Percentiles rank a stretch among this genome's conserved stretches.
phyloP scores from a whole-genome alignment of 2,329 filamentous ascomycete species.

The Akanthomyces muscarius region DNA sequence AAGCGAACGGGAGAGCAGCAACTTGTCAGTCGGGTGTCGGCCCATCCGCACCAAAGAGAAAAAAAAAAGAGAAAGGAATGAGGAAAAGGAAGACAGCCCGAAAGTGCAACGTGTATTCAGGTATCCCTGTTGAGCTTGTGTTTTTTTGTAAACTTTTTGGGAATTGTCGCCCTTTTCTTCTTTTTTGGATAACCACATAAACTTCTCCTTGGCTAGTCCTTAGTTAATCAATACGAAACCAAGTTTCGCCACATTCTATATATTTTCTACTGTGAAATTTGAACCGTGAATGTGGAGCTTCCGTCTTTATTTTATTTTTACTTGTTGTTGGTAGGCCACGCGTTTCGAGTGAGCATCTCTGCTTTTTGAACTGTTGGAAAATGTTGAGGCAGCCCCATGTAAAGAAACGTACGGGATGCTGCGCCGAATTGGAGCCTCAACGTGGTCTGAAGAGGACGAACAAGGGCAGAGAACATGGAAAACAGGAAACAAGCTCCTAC shows the following conservation, averaged over 20 bases:
- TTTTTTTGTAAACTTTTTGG: slow-evolving; percentile 7
- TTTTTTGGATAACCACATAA: slow-evolving; percentile 6
- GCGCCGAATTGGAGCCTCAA: too few relatives aligned
- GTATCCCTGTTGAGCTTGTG: slow-evolving; percentile 12
- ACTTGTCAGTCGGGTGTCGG: not conserved
- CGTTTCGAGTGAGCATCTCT: too few relatives aligned
- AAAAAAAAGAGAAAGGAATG: slow-evolving; percentile 7
- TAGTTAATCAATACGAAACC: slow-evolving; percentile 17
- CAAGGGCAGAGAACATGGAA: too few relatives aligned
- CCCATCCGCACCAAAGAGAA: slow-evolving; percentile 16
- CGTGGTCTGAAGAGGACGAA: too few relatives aligned
- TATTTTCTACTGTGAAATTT: too few relatives aligned
- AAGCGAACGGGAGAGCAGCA: not conserved
- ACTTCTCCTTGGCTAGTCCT: slow-evolving; percentile 16
- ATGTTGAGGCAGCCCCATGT: too few relatives aligned
- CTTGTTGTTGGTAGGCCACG: too few relatives aligned
- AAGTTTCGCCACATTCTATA: slow-evolving; percentile 6
- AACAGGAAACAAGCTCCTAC: too few relatives aligned
- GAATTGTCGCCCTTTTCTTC: slow-evolving; percentile 3
- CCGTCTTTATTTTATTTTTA: too few relatives aligned
- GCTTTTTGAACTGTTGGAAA: too few relatives aligned
- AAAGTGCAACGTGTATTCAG: not conserved
- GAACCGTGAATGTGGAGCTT: too few relatives aligned
- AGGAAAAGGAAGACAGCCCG: slow-evolving; percentile 2
- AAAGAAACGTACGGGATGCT: too few relatives aligned